Evolutionary conservation across 768 basidiomycete species (phyloP), one percentile per base, ranked within the genome.

Genomic region (Amylocystis lapponica): DNA sequence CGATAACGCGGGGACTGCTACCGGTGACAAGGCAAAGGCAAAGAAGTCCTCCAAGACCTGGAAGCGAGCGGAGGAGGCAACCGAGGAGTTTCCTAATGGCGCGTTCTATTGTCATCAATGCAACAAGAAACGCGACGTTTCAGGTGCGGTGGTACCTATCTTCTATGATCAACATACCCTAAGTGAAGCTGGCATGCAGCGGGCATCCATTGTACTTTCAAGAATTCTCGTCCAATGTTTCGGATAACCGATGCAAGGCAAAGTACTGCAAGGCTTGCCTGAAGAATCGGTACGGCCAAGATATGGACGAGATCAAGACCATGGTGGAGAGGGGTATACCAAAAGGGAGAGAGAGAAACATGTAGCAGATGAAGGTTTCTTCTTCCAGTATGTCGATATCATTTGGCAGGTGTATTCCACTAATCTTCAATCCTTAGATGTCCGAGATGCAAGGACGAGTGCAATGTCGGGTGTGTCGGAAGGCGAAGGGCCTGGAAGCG

Each of bases 101-200:
- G 69, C 58, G 36, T 61, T 76, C 38, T 76, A 79, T 50, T 88
- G 86, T 50, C 86, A 86, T 58, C 85, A 86, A 54, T 86, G 86
- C 61, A 70, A 68, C 48, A 74, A 72, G 56, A 83, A 81, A 51
- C 76, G 78, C 39, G 78, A 77, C 50, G 55, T 59, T 22, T 55
- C 64, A 35, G 64, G 84, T 82, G 35, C 39, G 70, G 55, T 13
- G n/a, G n/a, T 23, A 14, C 4, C 26, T 21, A 22, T 17, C 12
- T 33, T 30, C 25, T 14, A n/a, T 41, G 8, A 35, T 35, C 34
- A 12, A 29, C n/a, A n/a, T n/a, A 8, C n/a, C 8, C 6, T 33
- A 29, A 22, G 41, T 53, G 17, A 54, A 29, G 20, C 29, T 27
- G 3, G 21, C n/a, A 17, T 19, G 5, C 36, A 72, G 70, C 48